Base-by-base conservation (phyloP, 805 yeast genomes). In the Saccharomycopsis olivae region DNA sequence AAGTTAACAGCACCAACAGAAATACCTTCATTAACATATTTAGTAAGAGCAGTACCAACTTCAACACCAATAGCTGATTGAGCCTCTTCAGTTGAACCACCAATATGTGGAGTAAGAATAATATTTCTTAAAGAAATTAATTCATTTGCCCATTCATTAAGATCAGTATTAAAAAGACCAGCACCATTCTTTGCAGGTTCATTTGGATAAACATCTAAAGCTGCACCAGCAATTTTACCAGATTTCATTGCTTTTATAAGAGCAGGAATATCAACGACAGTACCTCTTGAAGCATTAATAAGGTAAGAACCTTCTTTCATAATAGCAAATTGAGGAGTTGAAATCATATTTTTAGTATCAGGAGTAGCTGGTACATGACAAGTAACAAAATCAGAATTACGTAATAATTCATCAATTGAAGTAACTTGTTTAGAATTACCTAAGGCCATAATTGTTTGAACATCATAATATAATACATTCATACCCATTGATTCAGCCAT, bases 51-150 rank as follows among this genome's bases (percentile, higher is more conserved):
- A 34, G 81, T 69, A 46, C 80, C 85, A 47, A 92, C 98, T 68
- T 92, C 98, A 46, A 89, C 69, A 66, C 98, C 98, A 57, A 92
- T 92, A 30, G 97, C 95, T 41, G 84, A 73, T 71, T 92, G 98
- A 29, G 98, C 98, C 69, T 92, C 98, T 64, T 89, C 97, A 35
- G 98, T 92, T 38, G 96, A 87, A 51, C 98, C 98, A 65, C 98
- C 98, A 53, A 92, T 92, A 59, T 92, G 98, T 25, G 98, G 98
- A 40, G 97, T 80, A 55, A 92, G 71, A 50, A 92, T 87, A 47
- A 89, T 76, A 64, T 92, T 92, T 65, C 88, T 77, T 59, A 87
- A 71, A 9, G 82, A 66, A 51, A 77, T 71, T 53, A 92, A 72
- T 58, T 88, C 96, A 25, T 84, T 68, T 47, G 83, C 73, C 88